Base-by-base conservation (phyloP, 139 green algal genomes). In the Chlorella sp. region DNA sequence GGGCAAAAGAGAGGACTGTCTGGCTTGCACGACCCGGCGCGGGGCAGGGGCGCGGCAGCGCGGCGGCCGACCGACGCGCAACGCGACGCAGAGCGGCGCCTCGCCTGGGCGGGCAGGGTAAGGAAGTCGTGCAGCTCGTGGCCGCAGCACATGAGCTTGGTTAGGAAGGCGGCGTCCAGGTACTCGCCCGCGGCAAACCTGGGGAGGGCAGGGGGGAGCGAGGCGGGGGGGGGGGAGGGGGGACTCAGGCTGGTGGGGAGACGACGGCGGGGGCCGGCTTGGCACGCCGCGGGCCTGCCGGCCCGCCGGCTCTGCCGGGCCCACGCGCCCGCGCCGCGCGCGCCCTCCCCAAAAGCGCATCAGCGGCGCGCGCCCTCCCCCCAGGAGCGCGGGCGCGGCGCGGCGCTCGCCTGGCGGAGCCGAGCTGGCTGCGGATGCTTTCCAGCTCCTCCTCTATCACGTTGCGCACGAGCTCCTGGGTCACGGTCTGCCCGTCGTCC, bases 391-490 rank as follows among this genome's bases (percentile, higher is more conserved):
- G 21, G 35, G 1, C 61, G 61, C 31, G 12, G 17, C 50, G 27
- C 27, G 23, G 43, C 25, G 56, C 61, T 66, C 77, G 91, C 27
- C 62, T 63, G 59, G 79, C 38, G 5, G 70, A 55, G 41, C 88
- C 88, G n/a, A 87, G 67, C 78, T 87, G 31, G 45, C 2, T n/a
- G 3, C 76, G 55, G 43, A 93, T 75, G 45, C 70, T 67, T 8
- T 46, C 38, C 71, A 92, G 55, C 80, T 97, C 93, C 79, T 97
- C 89, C 25, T 87, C 76, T 45, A 97, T 76, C 38, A 95, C 65
- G 43, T 29, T 38, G 60, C 36, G 66, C 50, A 76, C 63, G 55
- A 56, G 35, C 38, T 71, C 45, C 64, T 74, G 62, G 4, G 84
- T 93, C 29, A 95, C 8, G 72, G 53, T 29, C 55, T 64, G 43